These are phyloP conservation scores for Citrullus mucosospermus DNA, from an alignment of 306 rosid genomes.

Conservation along the genomic window DNA sequence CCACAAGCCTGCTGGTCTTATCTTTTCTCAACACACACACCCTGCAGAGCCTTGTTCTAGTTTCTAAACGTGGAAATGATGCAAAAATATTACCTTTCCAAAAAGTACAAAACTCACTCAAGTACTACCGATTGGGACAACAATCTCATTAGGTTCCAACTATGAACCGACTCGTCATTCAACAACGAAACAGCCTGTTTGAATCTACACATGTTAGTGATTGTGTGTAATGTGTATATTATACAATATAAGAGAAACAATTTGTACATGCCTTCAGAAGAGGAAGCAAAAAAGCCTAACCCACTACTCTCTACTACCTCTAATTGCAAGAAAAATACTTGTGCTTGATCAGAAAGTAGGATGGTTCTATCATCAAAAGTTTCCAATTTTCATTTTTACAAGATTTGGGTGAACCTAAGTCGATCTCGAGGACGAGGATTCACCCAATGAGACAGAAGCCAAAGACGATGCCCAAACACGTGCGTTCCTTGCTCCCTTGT, in stretches of 20 bases:
- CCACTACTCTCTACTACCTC: background rate
- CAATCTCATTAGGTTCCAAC: background rate
- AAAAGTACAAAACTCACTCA: too few relatives aligned
- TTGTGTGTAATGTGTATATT: background rate
- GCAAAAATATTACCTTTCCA: too few relatives aligned
- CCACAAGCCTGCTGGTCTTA: background rate
- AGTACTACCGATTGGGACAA: background rate
- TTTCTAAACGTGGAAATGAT: too few relatives aligned
- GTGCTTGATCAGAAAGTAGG: background rate
- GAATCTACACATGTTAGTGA: background rate
- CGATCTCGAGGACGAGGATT: conserved; percentile 26
- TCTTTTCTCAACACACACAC: too few relatives aligned
- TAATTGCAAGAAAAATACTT: background rate
- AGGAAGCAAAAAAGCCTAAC: background rate
- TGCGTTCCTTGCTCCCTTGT: conserved; percentile 48
- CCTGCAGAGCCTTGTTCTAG: too few relatives aligned
- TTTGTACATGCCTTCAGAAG: background rate
- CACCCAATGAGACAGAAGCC: conserved; percentile 56
- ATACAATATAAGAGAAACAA: background rate
- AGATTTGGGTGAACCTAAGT: background rate
- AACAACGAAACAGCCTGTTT: background rate
- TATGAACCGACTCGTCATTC: background rate
- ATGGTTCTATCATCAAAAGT: background rate
- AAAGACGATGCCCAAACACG: conserved; percentile 74
- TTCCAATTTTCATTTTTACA: background rate